Evolutionary conservation across 2,329 filamentous ascomycete species (phyloP).

Genomic region (Didymella arachidicola): DNA sequence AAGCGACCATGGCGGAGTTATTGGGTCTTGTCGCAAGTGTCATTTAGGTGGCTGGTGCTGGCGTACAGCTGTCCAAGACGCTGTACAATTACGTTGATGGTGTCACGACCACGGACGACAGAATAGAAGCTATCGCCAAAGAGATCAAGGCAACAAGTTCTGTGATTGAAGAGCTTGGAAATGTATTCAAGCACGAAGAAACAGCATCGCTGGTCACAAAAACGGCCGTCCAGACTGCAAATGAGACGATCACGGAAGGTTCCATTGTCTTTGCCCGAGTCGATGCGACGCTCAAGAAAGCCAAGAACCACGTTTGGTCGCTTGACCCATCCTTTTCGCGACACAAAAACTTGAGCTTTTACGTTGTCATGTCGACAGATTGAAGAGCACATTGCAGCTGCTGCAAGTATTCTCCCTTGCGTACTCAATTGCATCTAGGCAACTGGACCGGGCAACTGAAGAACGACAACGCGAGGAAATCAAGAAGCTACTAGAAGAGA

Average conservation of each 20-base stretch:
- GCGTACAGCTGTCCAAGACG: slow-evolving; percentile 40
- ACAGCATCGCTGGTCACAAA: slow-evolving; percentile 35
- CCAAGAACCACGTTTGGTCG: slow-evolving; percentile 20
- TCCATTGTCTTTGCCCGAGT: background rate
- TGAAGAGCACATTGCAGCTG: background rate
- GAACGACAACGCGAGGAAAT: background rate
- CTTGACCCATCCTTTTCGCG: background rate
- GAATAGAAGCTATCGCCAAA: slow-evolving; percentile 39
- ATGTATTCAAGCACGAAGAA: slow-evolving; percentile 38
- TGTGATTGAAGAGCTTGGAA: slow-evolving; percentile 41
- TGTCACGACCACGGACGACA: slow-evolving; percentile 40
- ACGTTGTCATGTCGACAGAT: background rate
- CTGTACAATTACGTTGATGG: slow-evolving; percentile 44
- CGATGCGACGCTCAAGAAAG: slow-evolving; percentile 24
- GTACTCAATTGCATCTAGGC: background rate
- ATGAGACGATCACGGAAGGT: background rate
- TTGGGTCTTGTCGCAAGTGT: slow-evolving; percentile 42
- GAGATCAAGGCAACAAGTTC: slow-evolving; percentile 40
- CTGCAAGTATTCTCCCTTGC: background rate
- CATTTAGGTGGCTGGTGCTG: slow-evolving; percentile 42
- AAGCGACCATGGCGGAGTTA: slow-evolving; percentile 35
- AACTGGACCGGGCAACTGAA: background rate
- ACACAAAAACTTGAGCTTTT: background rate
- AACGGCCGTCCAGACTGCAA: slow-evolving; percentile 36
- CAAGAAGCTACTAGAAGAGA: background rate